A percentile compares a stretch with the other conserved stretches of the same genome.
Conservation (phyloP, 208 protist genomes). For the Kentomonas sorsogonicus region DNA sequence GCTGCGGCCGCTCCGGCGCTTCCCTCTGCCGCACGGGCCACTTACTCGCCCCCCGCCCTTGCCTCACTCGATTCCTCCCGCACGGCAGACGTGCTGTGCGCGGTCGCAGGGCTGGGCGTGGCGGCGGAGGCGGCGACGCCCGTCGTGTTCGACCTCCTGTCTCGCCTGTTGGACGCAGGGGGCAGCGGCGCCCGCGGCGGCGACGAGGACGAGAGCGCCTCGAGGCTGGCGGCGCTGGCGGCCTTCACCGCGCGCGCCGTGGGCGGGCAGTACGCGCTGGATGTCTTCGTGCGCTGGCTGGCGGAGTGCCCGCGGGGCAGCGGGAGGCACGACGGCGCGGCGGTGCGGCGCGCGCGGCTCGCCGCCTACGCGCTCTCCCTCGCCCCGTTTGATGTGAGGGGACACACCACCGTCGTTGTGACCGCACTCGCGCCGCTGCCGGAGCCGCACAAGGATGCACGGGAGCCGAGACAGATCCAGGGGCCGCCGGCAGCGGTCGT, state of each 20-base stretch:
- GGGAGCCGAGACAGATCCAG: neutral
- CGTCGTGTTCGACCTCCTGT: constrained; percentile 36
- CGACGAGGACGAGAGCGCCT: constrained; percentile 12
- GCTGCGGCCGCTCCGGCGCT: neutral
- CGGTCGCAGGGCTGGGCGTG: constrained; percentile 46
- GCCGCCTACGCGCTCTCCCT: constrained; percentile 14
- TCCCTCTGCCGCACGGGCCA: neutral
- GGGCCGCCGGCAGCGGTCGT: neutral
- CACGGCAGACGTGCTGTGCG: constrained; percentile 36
- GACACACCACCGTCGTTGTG: constrained; percentile 66
- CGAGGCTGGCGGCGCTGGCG: constrained; percentile 45
- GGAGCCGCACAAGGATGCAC: neutral
- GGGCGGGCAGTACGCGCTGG: constrained; percentile 39
- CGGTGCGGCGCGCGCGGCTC: constrained; percentile 16
- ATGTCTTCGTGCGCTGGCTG: constrained; percentile 10
- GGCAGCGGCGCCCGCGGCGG: constrained; percentile 23
- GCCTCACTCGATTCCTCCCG: no score
- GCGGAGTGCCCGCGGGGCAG: no score
- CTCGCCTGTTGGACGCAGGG: no score
- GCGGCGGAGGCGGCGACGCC: constrained; percentile 24
- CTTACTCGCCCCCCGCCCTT: no score
- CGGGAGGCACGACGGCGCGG: constrained; percentile 10
- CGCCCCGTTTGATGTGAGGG: constrained; percentile 20
- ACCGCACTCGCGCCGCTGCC: constrained; percentile 5
- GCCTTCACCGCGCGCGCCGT: constrained; percentile 48